Evolutionary conservation across 371 early-diverging fungal genomes (phyloP).

Genomic region (Rhizomucor miehei): DNA sequence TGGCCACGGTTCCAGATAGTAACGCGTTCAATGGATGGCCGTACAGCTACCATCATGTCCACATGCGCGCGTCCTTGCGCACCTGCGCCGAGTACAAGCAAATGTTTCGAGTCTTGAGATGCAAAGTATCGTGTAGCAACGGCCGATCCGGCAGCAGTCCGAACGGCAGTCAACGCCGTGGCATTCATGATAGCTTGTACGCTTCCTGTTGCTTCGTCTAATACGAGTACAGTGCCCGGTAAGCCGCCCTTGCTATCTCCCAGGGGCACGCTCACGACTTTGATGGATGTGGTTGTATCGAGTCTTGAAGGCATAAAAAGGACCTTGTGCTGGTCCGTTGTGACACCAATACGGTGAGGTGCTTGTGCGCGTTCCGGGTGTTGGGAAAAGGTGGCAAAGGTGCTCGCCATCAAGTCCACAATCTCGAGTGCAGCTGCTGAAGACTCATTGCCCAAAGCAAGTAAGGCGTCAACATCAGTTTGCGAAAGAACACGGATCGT

Average conservation of each 20-base stretch:
- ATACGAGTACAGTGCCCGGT: conserved; percentile 51
- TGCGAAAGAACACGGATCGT: conserved; percentile 32
- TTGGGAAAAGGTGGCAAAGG: conserved; percentile 29
- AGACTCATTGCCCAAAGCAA: conserved; percentile 16
- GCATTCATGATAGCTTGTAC: conserved; percentile 58
- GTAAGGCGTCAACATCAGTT: conserved; percentile 21
- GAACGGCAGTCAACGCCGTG: conserved; percentile 50
- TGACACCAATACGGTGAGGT: conserved; percentile 46
- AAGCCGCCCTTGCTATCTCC: conserved; percentile 47
- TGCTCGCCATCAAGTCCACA: conserved; percentile 37
- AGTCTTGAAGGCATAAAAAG: conserved; percentile 62
- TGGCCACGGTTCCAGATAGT: conserved; percentile 54
- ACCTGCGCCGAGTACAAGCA: conserved; percentile 62
- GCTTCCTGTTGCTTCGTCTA: conserved; percentile 49
- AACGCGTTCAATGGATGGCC: conserved; percentile 38
- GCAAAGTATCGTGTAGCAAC: conserved; percentile 51
- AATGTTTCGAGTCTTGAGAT: conserved; percentile 22
- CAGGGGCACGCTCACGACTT: conserved; percentile 55
- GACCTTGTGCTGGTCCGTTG: conserved; percentile 40
- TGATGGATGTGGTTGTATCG: conserved; percentile 49
- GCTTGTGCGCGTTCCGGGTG: conserved; percentile 41
- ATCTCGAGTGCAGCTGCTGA: conserved; percentile 19
- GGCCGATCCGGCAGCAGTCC: conserved; percentile 64
- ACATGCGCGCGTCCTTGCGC: conserved; percentile 59
- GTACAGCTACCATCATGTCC: conserved; percentile 50